Base-by-base conservation (phyloP, 164 flowering plant genomes). In the Pachysandra terminalis region DNA sequence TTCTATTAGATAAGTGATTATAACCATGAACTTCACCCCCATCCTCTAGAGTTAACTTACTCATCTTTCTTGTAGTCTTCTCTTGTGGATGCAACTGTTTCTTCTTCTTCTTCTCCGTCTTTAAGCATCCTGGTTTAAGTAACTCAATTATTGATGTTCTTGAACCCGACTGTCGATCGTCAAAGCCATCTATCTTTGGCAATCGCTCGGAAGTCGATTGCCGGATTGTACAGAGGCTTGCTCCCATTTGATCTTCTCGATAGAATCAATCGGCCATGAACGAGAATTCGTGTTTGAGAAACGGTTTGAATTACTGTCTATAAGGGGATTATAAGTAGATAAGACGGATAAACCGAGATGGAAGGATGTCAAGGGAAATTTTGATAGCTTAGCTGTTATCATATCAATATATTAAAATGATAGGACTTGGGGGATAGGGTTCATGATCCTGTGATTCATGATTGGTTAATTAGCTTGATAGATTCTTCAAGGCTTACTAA, bases 41-140 rank as follows among this genome's bases (percentile, higher is more conserved):
- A 7, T 81, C 79, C 63, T 74, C 77, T 45, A 81, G 27, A 10
- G 80, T 76, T 48, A 37, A 6, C 56, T 40, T 64, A 28, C 64
- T 35, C 41, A 9, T 26, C 40, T 59, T 52, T 7, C 10, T 58
- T 13, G 13, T 57, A 58, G 49, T 45, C 60, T 60, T 69, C 64
- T 52, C 58, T n/a, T 68, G 64, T 19, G 32, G 24, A 25, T 59
- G 60, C 23, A 51, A 53, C 40, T 24, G 65, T 48, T 40, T 40
- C 45, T 40, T 40, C 45, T 53, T 63, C 40, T 37, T 58, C 65
- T 59, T 25, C 21, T 54, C 56, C 19, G 53, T 53, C 35, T 56
- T 49, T n/a, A 58, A 40, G 45, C 56, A 37, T 14, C 17, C 26
- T 12, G 53, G 55, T 40, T 63, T 63, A n/a, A n/a, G n/a, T n/a